Conservation (phyloP, 768 basidiomycete genomes). For the Sporobolomyces pararoseus region DNA sequence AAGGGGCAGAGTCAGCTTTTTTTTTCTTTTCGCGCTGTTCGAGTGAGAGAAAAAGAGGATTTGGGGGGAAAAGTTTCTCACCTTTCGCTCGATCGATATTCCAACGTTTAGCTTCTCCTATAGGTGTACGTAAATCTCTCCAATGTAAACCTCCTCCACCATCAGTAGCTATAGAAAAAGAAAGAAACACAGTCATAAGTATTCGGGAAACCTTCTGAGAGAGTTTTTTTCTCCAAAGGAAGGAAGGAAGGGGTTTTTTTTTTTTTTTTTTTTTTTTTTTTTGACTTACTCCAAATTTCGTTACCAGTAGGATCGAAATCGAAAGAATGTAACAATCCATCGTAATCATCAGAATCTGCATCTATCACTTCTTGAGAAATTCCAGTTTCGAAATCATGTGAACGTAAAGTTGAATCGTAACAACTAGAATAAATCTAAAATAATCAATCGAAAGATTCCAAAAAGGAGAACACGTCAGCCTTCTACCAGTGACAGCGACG, state of each 20-base stretch:
- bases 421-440: constrained; percentile 49
- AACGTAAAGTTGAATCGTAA: constrained; percentile 52
- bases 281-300: constrained; percentile 48
- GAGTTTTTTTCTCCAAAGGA: too few species aligned
- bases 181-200: background rate
- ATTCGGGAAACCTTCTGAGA: constrained; percentile 1
- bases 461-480: background rate
- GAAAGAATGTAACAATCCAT: constrained; percentile 51
- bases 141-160: constrained; percentile 24
- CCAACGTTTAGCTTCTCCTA: constrained; percentile 41
- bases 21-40: too few species aligned
- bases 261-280: too few species aligned
- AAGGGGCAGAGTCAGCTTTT: too few species aligned
- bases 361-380: constrained; percentile 50
- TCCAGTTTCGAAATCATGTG: constrained; percentile 48
- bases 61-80: background rate
- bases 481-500: background rate
- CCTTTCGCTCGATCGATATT: constrained; percentile 34
- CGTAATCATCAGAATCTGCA: constrained; percentile 35
- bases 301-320: constrained; percentile 49
- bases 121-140: constrained; percentile 40
- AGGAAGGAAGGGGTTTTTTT: too few species aligned
- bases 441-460: background rate
- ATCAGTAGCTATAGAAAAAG: constrained; percentile 36
- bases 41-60: too few species aligned